phyloP scores from a whole-genome alignment of 768 basidiomycete species.

The Phlegmacium glaucopus region DNA sequence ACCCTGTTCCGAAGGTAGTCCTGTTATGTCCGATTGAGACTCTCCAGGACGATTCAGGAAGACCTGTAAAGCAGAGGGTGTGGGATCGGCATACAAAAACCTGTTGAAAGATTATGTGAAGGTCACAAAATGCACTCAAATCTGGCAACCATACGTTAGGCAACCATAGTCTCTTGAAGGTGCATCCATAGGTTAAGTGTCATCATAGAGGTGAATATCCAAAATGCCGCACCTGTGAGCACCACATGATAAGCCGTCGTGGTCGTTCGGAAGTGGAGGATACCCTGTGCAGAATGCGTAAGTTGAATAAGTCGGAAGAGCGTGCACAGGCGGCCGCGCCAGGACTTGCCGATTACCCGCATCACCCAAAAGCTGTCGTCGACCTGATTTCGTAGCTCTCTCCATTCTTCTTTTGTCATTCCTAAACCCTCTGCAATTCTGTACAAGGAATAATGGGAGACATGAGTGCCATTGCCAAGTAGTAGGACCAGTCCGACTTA shows the following conservation, averaged over 20 bases:
- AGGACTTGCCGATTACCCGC: slow-evolving; percentile 68
- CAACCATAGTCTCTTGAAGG: slow-evolving; percentile 81
- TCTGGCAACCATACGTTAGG: slow-evolving; percentile 56
- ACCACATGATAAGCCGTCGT: slow-evolving; percentile 86
- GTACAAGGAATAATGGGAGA: background rate
- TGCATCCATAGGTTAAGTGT: background rate
- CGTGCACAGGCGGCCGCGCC: too few species aligned
- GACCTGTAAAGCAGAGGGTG: slow-evolving; percentile 78
- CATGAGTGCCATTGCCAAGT: background rate
- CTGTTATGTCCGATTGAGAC: slow-evolving; percentile 23
- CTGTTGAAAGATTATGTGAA: slow-evolving; percentile 32
- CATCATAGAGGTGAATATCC: background rate
- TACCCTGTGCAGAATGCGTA: slow-evolving; percentile 50
- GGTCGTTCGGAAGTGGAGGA: slow-evolving; percentile 75
- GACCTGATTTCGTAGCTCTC: slow-evolving; percentile 60
- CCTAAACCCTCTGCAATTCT: slow-evolving; percentile 85
- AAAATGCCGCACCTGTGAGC: slow-evolving; percentile 67
- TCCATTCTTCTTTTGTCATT: slow-evolving; percentile 68
- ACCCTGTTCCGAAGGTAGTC: slow-evolving; percentile 49
- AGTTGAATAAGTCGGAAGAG: background rate
- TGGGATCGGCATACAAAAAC: slow-evolving; percentile 84
- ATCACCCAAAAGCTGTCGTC: slow-evolving; percentile 90
- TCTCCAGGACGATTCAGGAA: slow-evolving; percentile 49
- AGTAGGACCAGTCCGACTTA: slow-evolving; percentile 32
- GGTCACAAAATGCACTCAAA: background rate